Evolutionary conservation across 169 alveolate species (phyloP).

Genomic region (Amoebophrya sp.): DNA sequence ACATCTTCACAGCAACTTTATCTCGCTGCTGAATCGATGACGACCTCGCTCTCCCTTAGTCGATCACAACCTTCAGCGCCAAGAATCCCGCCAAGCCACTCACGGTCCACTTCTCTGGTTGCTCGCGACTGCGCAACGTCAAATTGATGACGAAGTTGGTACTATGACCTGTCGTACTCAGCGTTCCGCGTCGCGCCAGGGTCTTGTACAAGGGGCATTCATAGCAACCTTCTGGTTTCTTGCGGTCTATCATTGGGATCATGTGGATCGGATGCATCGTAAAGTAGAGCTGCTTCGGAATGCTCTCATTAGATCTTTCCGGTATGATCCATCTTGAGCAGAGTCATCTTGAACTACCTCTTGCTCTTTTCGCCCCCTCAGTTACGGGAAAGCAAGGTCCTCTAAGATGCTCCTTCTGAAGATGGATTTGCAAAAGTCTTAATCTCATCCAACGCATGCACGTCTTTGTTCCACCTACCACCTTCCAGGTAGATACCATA

Average conservation of each 20-base stretch:
- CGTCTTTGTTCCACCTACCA: neutral
- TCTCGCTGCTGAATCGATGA: neutral
- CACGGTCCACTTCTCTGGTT: neutral
- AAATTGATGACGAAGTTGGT: conserved; percentile 69
- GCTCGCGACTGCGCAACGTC: neutral
- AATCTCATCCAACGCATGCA: neutral
- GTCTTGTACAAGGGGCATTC: conserved; percentile 75
- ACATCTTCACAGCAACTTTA: neutral
- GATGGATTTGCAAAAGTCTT: too few relatives aligned
- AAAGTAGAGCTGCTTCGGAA: conserved; percentile 22
- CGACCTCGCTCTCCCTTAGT: neutral
- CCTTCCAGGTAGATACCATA: neutral
- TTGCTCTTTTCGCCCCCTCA: too few relatives aligned
- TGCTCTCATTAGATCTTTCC: too few relatives aligned
- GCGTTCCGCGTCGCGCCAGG: conserved; percentile 74
- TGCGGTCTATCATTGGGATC: conserved; percentile 65
- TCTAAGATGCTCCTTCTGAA: too few relatives aligned
- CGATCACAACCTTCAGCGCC: neutral
- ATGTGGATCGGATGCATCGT: conserved; percentile 52
- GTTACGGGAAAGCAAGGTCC: too few relatives aligned
- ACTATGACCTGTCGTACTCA: conserved; percentile 79
- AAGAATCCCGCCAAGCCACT: neutral
- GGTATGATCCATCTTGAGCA: too few relatives aligned
- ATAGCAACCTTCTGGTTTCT: conserved; percentile 65
- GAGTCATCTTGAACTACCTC: too few relatives aligned